Conservation (phyloP, 2,329 filamentous ascomycete species). For the Balansia obtecta region DNA sequence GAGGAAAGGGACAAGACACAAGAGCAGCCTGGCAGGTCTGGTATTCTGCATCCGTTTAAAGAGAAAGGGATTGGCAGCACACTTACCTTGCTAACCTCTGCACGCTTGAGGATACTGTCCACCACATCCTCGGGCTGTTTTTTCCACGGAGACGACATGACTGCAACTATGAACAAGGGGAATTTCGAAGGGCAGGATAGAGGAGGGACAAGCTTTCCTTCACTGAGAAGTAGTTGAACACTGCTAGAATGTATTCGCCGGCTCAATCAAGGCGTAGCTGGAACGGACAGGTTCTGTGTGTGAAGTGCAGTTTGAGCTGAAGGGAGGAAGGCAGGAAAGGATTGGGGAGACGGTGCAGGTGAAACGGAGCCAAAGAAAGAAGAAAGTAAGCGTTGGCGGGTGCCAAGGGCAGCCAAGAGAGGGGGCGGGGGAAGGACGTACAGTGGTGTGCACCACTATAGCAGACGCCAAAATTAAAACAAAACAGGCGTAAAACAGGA, state of each 20-base stretch:
- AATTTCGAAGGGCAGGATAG: not conserved
- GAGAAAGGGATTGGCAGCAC: not conserved
- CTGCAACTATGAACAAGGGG: not conserved
- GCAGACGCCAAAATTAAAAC: no score
- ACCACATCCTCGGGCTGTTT: slow-evolving; percentile 52
- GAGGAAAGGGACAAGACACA: not conserved
- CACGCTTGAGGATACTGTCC: slow-evolving; percentile 58
- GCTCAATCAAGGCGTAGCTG: not conserved
- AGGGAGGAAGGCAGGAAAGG: slow-evolving; percentile 3
- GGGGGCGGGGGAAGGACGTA: no score
- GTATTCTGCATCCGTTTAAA: not conserved
- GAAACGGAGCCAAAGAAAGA: slow-evolving; percentile 3
- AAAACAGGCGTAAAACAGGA: no score
- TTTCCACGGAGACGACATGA: slow-evolving; percentile 50
- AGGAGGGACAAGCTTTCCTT: not conserved
- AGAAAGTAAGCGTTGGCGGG: not conserved
- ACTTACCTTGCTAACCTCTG: slow-evolving; percentile 63
- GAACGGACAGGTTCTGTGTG: not conserved
- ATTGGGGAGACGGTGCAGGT: slow-evolving; percentile 1
- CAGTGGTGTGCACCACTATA: no score
- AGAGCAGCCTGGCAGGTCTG: not conserved
- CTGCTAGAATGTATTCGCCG: not conserved
- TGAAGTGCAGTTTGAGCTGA: not conserved
- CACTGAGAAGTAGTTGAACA: not conserved
- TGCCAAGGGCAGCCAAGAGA: not conserved